Evolutionary conservation across 768 basidiomycete genomes (phyloP).

Genomic region (Pleurotus tuber-regium): DNA sequence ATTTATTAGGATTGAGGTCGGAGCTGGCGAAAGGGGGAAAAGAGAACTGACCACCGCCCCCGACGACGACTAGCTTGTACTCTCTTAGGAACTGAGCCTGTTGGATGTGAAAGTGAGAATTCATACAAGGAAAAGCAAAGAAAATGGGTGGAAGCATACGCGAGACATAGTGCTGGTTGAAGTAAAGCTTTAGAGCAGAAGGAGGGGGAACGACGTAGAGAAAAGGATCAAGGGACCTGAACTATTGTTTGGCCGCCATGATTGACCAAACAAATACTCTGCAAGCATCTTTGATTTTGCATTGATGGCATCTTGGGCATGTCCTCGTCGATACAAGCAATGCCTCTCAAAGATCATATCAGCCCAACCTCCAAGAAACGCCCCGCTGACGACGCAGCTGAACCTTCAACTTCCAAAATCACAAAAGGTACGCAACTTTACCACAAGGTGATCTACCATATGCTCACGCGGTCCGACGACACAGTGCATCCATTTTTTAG

Average conservation of each 20-base stretch:
- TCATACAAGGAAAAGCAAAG: too few species aligned
- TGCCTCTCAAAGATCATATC: not conserved
- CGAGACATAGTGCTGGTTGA: not conserved
- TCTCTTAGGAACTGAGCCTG: constrained; percentile 91
- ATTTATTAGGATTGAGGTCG: too few species aligned
- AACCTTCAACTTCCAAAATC: not conserved
- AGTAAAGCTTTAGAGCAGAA: not conserved
- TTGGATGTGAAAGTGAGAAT: not conserved
- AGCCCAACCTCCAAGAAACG: constrained; percentile 2
- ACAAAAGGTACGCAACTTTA: not conserved
- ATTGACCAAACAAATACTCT: too few species aligned
- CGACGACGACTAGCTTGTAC: constrained; percentile 98
- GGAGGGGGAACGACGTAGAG: not conserved
- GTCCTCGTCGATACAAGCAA: not conserved
- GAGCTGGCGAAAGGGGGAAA: too few species aligned
- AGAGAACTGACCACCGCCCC: too few species aligned
- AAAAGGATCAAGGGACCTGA: not conserved
- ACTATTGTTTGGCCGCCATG: too few species aligned
- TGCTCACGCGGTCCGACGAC: too few species aligned
- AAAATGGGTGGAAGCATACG: not conserved
- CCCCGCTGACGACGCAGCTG: not conserved
- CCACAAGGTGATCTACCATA: not conserved
- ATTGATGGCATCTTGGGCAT: not conserved
- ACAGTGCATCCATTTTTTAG: not conserved
- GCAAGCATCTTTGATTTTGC: too few species aligned